Conservation (phyloP, 192 early-diverging fungal genomes). For the Backusella tarrabulga region DNA sequence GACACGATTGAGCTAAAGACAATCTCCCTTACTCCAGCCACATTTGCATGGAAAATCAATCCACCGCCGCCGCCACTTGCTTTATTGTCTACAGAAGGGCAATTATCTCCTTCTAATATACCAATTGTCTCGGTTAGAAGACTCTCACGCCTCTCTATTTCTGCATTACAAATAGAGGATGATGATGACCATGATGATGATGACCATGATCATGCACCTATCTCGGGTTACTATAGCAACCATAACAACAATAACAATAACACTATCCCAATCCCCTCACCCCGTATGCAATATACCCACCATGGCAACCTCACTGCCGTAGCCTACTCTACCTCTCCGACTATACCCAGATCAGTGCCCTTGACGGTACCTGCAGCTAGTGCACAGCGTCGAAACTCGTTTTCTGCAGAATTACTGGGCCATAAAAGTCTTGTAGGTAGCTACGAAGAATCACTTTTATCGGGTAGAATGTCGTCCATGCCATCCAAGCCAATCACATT, state of each 20-base stretch:
- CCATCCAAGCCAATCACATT: slow-evolving; percentile 76
- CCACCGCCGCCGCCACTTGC: background rate
- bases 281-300: slow-evolving; percentile 35
- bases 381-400: background rate
- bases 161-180: slow-evolving; percentile 24
- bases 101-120: background rate
- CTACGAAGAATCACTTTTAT: slow-evolving; percentile 72
- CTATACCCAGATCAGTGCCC: slow-evolving; percentile 14
- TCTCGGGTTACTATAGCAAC: background rate
- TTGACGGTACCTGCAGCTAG: background rate
- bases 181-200: background rate
- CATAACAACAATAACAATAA: background rate
- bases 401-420: slow-evolving; percentile 27
- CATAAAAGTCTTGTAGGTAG: slow-evolving; percentile 46
- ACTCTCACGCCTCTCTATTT: slow-evolving; percentile 28
- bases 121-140: slow-evolving; percentile 12
- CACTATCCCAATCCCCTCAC: slow-evolving; percentile 18
- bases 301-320: slow-evolving; percentile 13
- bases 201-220: background rate
- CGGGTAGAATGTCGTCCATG: slow-evolving; percentile 72
- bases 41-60: slow-evolving; percentile 1
- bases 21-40: background rate
- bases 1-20: background rate
- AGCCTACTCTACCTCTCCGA: slow-evolving; percentile 26
- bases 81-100: background rate